A percentile compares a stretch with the other conserved stretches of the same genome.
Conservation (phyloP, 805 yeast species). For the Cyberlindnera mrakii region DNA sequence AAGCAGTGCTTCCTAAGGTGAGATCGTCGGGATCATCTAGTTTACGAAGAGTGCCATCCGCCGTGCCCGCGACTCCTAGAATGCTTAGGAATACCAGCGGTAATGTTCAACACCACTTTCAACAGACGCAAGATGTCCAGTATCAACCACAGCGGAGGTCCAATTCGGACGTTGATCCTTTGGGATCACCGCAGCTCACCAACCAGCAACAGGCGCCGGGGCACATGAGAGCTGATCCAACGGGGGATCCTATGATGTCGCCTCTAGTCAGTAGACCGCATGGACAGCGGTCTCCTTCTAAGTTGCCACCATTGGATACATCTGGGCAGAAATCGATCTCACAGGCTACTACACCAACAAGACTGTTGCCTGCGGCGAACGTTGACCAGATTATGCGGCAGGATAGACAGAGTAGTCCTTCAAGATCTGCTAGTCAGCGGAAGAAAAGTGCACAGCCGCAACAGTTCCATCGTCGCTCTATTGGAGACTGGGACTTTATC, state of each 20-base stretch:
- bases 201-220: too few relatives aligned
- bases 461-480: conserved; percentile 71
- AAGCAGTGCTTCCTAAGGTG: conserved; percentile 20
- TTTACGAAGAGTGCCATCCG: conserved; percentile 15
- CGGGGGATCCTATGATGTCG: background rate
- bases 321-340: background rate
- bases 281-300: conserved; percentile 6
- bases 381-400: conserved; percentile 7
- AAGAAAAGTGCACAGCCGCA: conserved; percentile 20
- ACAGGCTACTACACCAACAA: conserved; percentile 7
- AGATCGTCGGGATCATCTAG: conserved; percentile 14
- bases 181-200: too few relatives aligned
- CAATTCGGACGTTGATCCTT: too few relatives aligned
- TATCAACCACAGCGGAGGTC: conserved; percentile 2
- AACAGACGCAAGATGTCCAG: background rate
- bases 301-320: conserved; percentile 11
- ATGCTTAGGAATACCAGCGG: conserved; percentile 58
- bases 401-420: conserved; percentile 4
- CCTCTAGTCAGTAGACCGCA: background rate
- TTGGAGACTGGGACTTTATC: conserved; percentile 95
- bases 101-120: conserved; percentile 16
- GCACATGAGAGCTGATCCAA: background rate
- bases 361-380: conserved; percentile 15
- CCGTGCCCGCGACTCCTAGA: conserved; percentile 62
- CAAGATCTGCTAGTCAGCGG: conserved; percentile 12